phyloP scores from a whole-genome alignment of 2,329 filamentous ascomycete species.

The Boeremia lycopersici region DNA sequence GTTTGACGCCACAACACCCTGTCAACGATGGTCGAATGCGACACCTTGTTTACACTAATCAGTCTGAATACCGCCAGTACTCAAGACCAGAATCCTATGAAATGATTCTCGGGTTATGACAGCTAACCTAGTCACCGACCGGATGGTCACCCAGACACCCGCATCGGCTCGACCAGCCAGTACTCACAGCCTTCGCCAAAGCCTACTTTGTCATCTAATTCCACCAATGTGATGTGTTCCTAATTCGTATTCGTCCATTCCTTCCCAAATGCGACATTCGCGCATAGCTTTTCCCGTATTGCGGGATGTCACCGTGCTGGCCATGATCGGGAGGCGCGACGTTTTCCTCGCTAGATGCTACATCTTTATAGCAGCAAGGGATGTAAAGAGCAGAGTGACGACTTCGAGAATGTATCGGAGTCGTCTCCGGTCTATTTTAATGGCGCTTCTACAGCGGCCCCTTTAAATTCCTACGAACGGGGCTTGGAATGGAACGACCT shows the following conservation, averaged over 20 bases:
- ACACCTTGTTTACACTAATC: too few relatives aligned
- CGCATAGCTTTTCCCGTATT: conserved; percentile 3
- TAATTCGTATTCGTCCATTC: conserved; percentile 1
- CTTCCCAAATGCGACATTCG: background rate
- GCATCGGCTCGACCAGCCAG: background rate
- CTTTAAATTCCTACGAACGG: conserved; percentile 7
- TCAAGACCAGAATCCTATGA: too few relatives aligned
- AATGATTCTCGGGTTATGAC: background rate
- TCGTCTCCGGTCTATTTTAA: background rate
- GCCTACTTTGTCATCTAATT: background rate
- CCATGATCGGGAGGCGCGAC: background rate
- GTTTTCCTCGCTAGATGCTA: conserved; percentile 6
- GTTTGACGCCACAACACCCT: background rate
- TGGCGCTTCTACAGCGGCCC: background rate
- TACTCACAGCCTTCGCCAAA: background rate
- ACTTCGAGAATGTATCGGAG: conserved; percentile 10
- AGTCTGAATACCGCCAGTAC: too few relatives aligned
- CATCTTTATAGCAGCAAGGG: conserved; percentile 10
- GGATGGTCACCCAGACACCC: conserved; percentile 1
- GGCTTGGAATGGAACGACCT: conserved; percentile 8
- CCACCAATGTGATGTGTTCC: background rate
- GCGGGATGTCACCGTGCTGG: conserved; percentile 4
- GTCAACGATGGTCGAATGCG: too few relatives aligned
- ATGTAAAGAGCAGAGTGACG: background rate
- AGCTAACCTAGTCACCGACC: background rate